These are phyloP conservation scores for Spergularia bocconei DNA, from an alignment of 148 eudicot species.

Conservation along the genomic window DNA sequence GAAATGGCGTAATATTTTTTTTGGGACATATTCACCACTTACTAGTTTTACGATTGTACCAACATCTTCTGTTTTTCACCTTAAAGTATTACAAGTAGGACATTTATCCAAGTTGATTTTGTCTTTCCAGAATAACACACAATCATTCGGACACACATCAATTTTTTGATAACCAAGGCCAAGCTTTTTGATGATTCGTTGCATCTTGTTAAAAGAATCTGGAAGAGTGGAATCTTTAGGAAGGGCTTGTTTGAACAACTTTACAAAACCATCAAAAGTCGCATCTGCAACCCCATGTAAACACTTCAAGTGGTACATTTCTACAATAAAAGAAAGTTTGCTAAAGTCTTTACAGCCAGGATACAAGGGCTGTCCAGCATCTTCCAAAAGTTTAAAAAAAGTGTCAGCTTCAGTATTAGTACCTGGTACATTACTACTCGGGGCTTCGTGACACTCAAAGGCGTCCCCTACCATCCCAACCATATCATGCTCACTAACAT, in stretches of 20 bases:
- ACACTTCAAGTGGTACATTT: conserved; percentile 6
- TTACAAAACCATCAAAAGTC: not conserved
- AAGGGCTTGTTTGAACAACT: conserved; percentile 2
- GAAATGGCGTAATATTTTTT: conserved; percentile 13
- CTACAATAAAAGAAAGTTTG: conserved; percentile 11
- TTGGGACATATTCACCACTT: not conserved
- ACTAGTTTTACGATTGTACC: not conserved
- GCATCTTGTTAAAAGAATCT: not conserved
- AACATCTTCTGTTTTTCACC: conserved; percentile 8
- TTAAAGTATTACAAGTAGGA: not conserved
- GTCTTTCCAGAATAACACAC: conserved; percentile 11
- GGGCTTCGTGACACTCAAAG: not conserved
- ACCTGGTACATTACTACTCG: not conserved
- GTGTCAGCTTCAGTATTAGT: not conserved
- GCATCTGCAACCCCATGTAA: not conserved
- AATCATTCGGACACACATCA: conserved; percentile 10
- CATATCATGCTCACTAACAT: conserved; percentile 8
- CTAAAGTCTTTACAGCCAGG: conserved; percentile 6
- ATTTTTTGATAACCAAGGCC: conserved; percentile 4
- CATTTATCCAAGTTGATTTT: not conserved
- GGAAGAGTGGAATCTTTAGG: conserved; percentile 7
- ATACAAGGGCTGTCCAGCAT: conserved; percentile 12
- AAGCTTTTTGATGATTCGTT: conserved; percentile 2
- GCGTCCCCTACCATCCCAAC: not conserved
- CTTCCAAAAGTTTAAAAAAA: conserved; percentile 13